Base-by-base conservation (phyloP, 306 rosid genomes). In the Myrica gale region DNA sequence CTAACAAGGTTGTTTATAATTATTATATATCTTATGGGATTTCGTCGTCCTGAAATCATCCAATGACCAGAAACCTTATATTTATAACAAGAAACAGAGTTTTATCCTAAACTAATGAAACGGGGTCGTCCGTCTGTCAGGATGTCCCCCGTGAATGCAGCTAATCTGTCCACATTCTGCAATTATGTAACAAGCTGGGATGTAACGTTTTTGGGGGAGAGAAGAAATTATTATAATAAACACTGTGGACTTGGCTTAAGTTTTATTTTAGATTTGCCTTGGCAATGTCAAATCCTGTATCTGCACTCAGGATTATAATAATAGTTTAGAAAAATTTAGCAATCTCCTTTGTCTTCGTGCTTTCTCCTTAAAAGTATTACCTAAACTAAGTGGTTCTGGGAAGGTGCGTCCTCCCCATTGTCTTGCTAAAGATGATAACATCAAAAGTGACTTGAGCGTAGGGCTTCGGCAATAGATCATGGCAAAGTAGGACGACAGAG, bases 121-220 rank as follows among this genome's bases (percentile, higher is more conserved):
- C 5, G 56, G 70, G 69, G 83, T 46, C 57, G 37, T 74, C 47
- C 66, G 53, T 76, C 81, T 84, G 84, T 84, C 87, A 82, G 72
- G 65, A 20, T 85, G 85, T 87, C 82, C 87, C 79, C 89, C 86
- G 77, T 74, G 77, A 82, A 82, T 84, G 81, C 76, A 77, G 89
- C 67, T 80, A 78, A 57, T 78, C 69, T 80, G 79, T 78, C 81
- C 44, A 74, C 37, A 70, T 23, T 58, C 54, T 69, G 52, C 19
- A 74, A 3, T 32, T 21, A 21, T 20, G 48, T 2, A 69, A 80
- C 62, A 71, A 74, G n/a, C n/a, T n/a, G 70, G 74, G 17, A 69
- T 46, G 69, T 73, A 76, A 74, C 52, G 74, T 23, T 65, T 23
- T 65, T 32, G 37, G 3, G 37, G 37, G 37, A 26, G 32, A 26